Base-by-base conservation (phyloP, 1,284 basidiomycete species). In the Hemileia vastatrix region DNA sequence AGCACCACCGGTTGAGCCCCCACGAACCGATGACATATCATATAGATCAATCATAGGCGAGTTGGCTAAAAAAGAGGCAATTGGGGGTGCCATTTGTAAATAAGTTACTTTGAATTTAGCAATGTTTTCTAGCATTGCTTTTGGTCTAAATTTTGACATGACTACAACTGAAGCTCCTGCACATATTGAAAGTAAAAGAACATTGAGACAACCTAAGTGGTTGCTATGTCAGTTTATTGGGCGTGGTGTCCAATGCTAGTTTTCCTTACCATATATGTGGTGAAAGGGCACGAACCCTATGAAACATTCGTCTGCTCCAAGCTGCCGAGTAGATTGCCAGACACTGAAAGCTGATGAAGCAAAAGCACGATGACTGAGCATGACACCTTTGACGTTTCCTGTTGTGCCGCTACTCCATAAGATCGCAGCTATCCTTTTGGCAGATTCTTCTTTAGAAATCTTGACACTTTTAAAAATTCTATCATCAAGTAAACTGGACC, bases 81-180 rank as follows among this genome's bases (percentile, higher is more conserved):
- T 69, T 3, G 77, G 77, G 6, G 77, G 77, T 1, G 76, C 76
- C 57, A 78, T 76, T 63, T 77, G 76, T 8, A 75, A 67, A 58
- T 73, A 73, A 0, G 77, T 78, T 1, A 73, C 72, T 8, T 71
- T 67, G 44, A 74, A 70, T 13, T 70, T 68, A 40, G 75, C 69
- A 9, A 73, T 68, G 32, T 76, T 68, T 13, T 67, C 55, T 19
- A 78, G 71, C 66, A 75, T 78, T 54, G 68, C 64, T 18, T 66
- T 67, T 0, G 77, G 72, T 54, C 77, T 75, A 65, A 78, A 78
- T 65, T 75, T 76, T 48, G 66, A 63, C 5, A 76, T 68, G 27
- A 75, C 65, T 54, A 76, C 67, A n/a, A 74, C 68, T 0, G 73
- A 76, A 0, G 75, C 76, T 6, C 77, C 77, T 31, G 54, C 43